Conservation (phyloP, 2,329 filamentous ascomycete species). For the Hypoxylon sp. region DNA sequence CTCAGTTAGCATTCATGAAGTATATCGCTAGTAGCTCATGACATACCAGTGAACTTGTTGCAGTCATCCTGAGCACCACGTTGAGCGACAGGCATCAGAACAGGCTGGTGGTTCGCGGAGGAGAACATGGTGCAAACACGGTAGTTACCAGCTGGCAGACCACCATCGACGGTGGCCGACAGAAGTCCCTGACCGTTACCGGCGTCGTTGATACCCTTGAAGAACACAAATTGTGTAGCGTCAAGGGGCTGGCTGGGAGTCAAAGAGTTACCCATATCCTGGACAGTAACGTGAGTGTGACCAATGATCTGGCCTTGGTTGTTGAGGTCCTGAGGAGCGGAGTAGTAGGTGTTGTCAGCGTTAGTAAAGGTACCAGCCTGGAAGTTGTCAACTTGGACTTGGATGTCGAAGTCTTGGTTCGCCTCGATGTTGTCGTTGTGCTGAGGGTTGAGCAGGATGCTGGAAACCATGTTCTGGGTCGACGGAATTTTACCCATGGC, state of each 20-base stretch:
- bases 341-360: slow-evolving; percentile 66
- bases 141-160: slow-evolving; percentile 70
- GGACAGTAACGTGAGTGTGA: slow-evolving; percentile 67
- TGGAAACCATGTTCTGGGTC: slow-evolving; percentile 65
- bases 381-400: slow-evolving; percentile 63
- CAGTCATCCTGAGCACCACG: slow-evolving; percentile 74
- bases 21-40: not conserved
- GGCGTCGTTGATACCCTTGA: slow-evolving; percentile 72
- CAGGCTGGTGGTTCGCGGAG: slow-evolving; percentile 72
- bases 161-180: slow-evolving; percentile 61
- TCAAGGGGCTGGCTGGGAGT: slow-evolving; percentile 63
- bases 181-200: slow-evolving; percentile 65
- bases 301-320: slow-evolving; percentile 61
- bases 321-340: slow-evolving; percentile 64
- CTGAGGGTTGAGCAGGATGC: slow-evolving; percentile 61
- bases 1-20: slow-evolving; percentile 32
- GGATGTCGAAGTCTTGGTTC: slow-evolving; percentile 61
- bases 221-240: slow-evolving; percentile 65
- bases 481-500: slow-evolving; percentile 69
- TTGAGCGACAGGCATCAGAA: slow-evolving; percentile 72
- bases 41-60: slow-evolving; percentile 62
- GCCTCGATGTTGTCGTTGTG: slow-evolving; percentile 58
- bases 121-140: slow-evolving; percentile 70
- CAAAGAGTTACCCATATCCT: slow-evolving; percentile 60
- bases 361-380: slow-evolving; percentile 68